Base-by-base conservation (phyloP, 495 filamentous ascomycete species). In the Xylaria palmicola region DNA sequence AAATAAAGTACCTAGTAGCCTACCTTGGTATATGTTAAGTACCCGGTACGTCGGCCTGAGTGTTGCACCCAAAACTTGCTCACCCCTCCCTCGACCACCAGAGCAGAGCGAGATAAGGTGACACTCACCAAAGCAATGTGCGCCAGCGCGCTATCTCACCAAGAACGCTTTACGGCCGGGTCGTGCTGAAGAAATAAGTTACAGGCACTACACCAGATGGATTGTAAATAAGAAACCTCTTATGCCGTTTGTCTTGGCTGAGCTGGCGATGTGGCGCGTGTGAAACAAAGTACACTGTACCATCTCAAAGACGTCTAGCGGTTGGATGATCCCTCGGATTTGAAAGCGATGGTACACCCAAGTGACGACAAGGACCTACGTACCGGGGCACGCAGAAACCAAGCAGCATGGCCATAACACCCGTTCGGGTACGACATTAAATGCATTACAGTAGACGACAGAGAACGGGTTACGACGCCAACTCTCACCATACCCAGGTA, bases 21-120 rank as follows among this genome's bases (percentile, higher is more conserved):
- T 47, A 3, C 17, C 43, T 26, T 20, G 6, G 6, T 20, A 47
- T 6, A 47, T 20, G 13, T 6, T 13, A 36, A 36, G 32, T 36
- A 6, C n/a, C n/a, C n/a, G n/a, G n/a, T n/a, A n/a, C n/a, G n/a
- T n/a, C n/a, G n/a, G 34, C 24, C 24, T 45, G 19, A 9, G 15
- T 41, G 24, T 50, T 26, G 41, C 15, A 43, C 43, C n/a, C 13
- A 19, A 60, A 60, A 60, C 57, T 60, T 60, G 57, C 57, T 60
- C 57, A 60, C 47, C 30, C 15, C 17, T 12, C 9, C 6, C 1
- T 1, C 49, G 12, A 0, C 10, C 36, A 15, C 27, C 17, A 6
- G 22, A 30, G 30, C 20, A 15, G 26, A 24, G 9, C 20, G 37
- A 13, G 26, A 44, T 26, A 41, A 45, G 44, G 57, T 60, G 57